Base-by-base conservation (phyloP, 352 stramenopile genomes). In the Phytopythium boreale region DNA sequence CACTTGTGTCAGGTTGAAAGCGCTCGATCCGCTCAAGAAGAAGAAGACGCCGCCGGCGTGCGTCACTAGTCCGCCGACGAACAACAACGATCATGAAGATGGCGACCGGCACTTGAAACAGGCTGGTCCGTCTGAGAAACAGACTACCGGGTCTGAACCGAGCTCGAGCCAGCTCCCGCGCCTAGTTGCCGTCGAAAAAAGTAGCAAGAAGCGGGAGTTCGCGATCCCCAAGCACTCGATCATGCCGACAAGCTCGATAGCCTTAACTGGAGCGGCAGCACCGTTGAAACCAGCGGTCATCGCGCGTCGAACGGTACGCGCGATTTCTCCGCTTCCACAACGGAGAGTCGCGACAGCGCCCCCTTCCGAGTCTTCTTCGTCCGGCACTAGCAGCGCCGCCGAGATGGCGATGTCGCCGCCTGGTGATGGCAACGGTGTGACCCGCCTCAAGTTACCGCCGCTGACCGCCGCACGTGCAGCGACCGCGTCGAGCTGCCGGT, bases 1-100 rank as follows among this genome's bases (percentile, higher is more conserved):
- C 22, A 24, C 47, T 55, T 56, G 49, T 34, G 7, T 57, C 49
- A 87, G 76, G 55, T 59, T 87, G n/a, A 80, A 81, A 22, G 58
- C 75, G 2, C 66, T 87, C 26, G 71, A 76, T 19, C 24, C 72
- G 34, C 59, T 62, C 15, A 74, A 68, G 37, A 72, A 64, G 27
- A 65, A 59, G 26, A 68, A 29, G 26, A 61, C 44, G 62, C 22
- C 39, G 14, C n/a, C 12, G 12, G 49, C 27, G 9, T 27, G 27
- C 24, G 19, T 8, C 34, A 52, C 4, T 24, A 51, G 22, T 19
- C 34, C 56, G n/a, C 19, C n/a, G 22, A 39, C 5, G 34, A 52
- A 26, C 19, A 62, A 62, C 41, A 62, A 62, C 39, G 9, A 31
- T 36, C 4, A 39, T 7, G 27, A 53, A 1, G 39, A 62, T 19